A percentile compares a stretch with the other conserved stretches of the same genome.
phyloP scores from a whole-genome alignment of 2,329 filamentous ascomycete genomes.

The Penicillium griseofulvum region DNA sequence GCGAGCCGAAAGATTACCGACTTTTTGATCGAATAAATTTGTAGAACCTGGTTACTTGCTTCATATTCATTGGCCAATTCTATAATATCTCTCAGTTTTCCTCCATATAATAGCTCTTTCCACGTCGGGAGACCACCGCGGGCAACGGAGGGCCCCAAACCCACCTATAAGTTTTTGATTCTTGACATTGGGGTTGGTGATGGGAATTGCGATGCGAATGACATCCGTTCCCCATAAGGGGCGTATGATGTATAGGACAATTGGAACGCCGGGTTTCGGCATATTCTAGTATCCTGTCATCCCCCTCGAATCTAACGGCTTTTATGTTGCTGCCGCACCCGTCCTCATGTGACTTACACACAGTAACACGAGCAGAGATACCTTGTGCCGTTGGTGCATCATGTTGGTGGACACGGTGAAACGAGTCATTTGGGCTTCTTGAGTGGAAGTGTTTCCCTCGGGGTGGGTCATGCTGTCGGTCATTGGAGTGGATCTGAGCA shows the following conservation, averaged over 20 bases:
- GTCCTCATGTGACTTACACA: not conserved
- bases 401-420: not conserved
- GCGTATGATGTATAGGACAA: not conserved
- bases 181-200: not conserved
- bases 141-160: constrained; percentile 1
- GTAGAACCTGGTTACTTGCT: rapidly evolving
- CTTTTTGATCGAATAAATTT: not conserved
- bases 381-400: not conserved
- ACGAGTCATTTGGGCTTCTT: not conserved
- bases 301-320: not conserved
- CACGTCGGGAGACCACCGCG: not conserved
- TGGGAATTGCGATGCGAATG: no score
- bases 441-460: not conserved
- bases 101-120: not conserved
- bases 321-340: not conserved
- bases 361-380: not conserved
- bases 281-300: not conserved
- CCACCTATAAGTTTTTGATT: not conserved
- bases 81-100: not conserved
- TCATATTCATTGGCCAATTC: not conserved
- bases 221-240: not conserved
- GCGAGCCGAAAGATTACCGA: not conserved
- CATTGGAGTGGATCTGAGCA: not conserved
- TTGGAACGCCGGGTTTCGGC: not conserved
- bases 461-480: not conserved